Evolutionary conservation across 176 grass and related monocot species (phyloP).

Genomic region (Tuctoria greenei): DNA sequence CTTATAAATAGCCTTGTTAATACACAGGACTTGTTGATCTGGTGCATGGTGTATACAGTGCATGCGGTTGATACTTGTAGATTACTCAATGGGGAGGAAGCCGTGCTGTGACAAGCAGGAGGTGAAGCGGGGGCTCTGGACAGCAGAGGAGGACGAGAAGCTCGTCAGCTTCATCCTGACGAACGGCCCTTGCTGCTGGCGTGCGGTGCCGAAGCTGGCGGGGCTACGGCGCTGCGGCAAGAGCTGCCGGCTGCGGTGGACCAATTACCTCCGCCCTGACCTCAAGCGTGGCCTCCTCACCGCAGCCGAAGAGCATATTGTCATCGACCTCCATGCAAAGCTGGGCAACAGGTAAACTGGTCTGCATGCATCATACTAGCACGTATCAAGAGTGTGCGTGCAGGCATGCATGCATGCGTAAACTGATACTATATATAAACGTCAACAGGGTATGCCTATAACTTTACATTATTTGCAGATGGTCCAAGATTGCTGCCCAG

Average conservation of each 20-base stretch:
- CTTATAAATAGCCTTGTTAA: conserved; percentile 18
- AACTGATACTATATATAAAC: neutral
- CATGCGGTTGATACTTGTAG: conserved; percentile 15
- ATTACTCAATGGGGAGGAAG: conserved; percentile 62
- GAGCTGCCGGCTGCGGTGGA: conserved; percentile 82
- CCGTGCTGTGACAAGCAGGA: conserved; percentile 71
- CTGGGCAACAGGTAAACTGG: conserved; percentile 57
- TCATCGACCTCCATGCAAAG: conserved; percentile 77
- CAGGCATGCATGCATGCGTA: neutral
- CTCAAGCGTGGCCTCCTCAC: conserved; percentile 77
- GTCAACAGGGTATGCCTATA: neutral
- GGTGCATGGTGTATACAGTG: conserved; percentile 10
- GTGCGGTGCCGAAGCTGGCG: conserved; percentile 67
- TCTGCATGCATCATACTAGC: neutral
- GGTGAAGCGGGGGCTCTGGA: conserved; percentile 74
- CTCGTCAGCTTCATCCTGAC: conserved; percentile 80
- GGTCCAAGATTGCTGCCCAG: conserved; percentile 77
- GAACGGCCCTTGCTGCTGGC: conserved; percentile 68
- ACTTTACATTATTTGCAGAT: conserved; percentile 44
- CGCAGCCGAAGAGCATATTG: conserved; percentile 56
- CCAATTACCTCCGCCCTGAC: conserved; percentile 76
- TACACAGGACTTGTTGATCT: conserved; percentile 21
- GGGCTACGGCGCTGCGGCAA: conserved; percentile 75
- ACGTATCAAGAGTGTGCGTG: neutral
- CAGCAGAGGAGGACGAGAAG: conserved; percentile 77